Evolutionary conservation across 768 basidiomycete genomes (phyloP), one percentile per base, ranked within the genome.

Genomic region (Neoboletus magnificus): DNA sequence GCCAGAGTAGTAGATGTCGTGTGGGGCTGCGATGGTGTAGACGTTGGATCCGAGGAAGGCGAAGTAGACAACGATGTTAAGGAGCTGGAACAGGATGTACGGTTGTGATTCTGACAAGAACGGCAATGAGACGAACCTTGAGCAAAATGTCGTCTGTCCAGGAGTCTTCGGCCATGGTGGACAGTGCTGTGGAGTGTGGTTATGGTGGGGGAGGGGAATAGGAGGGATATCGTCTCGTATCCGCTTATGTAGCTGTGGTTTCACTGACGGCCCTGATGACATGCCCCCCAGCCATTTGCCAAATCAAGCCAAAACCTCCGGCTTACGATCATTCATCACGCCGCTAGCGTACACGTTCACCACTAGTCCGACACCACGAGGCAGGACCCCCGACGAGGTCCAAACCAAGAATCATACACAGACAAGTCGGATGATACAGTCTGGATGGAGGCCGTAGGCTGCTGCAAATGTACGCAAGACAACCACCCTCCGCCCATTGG

Each of bases 1-100:
- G 43, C 83, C 85, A 60, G 77, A 71, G 67, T 79, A 83, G 74
- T 92, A 91, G 48, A 84, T 79, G 59, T 82, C 84, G 40, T 81
- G 79, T 1, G 91, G 91, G 2, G 83, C 81, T 7, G 91, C 85
- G 57, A 93, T 81, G 50, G 86, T 87, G 79, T 92, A 95, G 54
- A 94, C 79, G 73, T 96, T 96, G 37, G 87, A 89, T 32, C 91
- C 93, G n/a, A 96, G 77, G 74, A 95, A 93, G 56, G 89, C 68
- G 66, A 92, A 80, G 69, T 91, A 96, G 45, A 89, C 86, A 52
- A 93, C 53, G 54, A 96, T 79, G 73, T 97, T 97, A 58, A 83
- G 73, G 64, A 95, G 76, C 85, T 86, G 39, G 41, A 23, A 30
- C 4, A 35, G 20, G 23, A 23, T 18, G 18, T 30, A 39, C 22